phyloP scores from a whole-genome alignment of 2,329 filamentous ascomycete genomes.

The Sodiomyces alkalinus region DNA sequence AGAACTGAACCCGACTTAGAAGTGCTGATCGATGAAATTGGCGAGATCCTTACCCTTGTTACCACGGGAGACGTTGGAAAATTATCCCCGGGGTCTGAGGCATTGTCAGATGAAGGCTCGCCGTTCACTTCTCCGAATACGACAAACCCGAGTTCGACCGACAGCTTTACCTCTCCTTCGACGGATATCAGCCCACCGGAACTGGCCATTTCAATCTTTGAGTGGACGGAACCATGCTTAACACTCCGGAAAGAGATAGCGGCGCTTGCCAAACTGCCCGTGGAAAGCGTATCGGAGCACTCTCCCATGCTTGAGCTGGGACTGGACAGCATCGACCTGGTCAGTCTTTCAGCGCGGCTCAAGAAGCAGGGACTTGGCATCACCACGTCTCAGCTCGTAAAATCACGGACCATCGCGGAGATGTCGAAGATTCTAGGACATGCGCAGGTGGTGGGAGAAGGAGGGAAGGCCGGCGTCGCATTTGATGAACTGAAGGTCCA shows the following conservation, averaged over 20 bases:
- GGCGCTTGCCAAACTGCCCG: conserved; percentile 37
- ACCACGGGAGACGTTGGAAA: background rate
- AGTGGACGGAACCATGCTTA: conserved; percentile 41
- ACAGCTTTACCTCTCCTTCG: background rate
- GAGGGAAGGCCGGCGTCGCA: too few species aligned
- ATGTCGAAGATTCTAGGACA: conserved; percentile 37
- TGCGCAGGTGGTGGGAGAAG: conserved; percentile 3
- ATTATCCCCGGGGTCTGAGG: too few species aligned
- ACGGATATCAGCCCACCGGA: conserved; percentile 1
- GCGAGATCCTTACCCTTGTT: conserved; percentile 5
- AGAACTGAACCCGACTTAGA: conserved; percentile 9
- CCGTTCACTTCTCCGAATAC: background rate
- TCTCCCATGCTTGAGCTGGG: conserved; percentile 68
- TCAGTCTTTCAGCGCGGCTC: conserved; percentile 65
- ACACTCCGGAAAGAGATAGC: conserved; percentile 48
- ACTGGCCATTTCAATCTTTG: conserved; percentile 20
- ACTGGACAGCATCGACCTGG: conserved; percentile 82
- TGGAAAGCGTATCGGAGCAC: conserved; percentile 34
- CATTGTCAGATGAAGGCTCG: background rate
- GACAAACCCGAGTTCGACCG: background rate
- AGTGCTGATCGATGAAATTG: conserved; percentile 24
- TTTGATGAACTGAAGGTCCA: conserved; percentile 12
- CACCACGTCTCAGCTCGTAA: conserved; percentile 65
- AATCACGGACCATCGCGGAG: conserved; percentile 47
- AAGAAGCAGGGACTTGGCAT: conserved; percentile 44